phyloP scores from a whole-genome alignment of 441 rosid genomes.

The Erysimum cheiri region DNA sequence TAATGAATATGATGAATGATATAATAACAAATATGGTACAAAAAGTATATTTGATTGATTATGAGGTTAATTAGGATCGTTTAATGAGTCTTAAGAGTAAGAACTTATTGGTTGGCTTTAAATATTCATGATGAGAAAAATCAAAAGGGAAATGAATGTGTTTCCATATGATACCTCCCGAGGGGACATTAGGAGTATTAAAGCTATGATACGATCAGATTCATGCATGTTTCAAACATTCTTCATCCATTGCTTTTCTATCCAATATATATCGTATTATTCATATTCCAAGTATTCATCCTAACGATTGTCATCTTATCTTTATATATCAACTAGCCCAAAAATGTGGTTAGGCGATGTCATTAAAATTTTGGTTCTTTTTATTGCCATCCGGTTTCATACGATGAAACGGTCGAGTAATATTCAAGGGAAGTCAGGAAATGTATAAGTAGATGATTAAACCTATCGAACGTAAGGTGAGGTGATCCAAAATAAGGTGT shows the following conservation, averaged over 20 bases:
- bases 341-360: constrained; percentile 1
- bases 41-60: neutral
- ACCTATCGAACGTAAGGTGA: neutral
- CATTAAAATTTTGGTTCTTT: neutral
- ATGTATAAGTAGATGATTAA: neutral
- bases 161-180: constrained; percentile 33
- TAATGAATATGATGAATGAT: neutral
- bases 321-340: constrained; percentile 7
- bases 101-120: constrained; percentile 26
- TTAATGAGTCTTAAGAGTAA: constrained; percentile 18
- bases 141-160: constrained; percentile 45
- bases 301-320: constrained; percentile 1
- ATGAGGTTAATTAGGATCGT: neutral
- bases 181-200: constrained; percentile 39
- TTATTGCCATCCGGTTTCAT: neutral
- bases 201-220: constrained; percentile 39
- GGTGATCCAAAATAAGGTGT: neutral
- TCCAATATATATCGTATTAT: constrained; percentile 26
- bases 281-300: constrained; percentile 14
- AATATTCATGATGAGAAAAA: constrained; percentile 41
- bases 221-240: constrained; percentile 46
- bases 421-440: neutral
- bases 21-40: neutral
- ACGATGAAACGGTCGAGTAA: constrained; percentile 1
- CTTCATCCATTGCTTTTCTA: constrained; percentile 27